A percentile compares a stretch with the other conserved stretches of the same genome.
These are phyloP conservation scores for Gastrolobium villosum DNA, from an alignment of 306 rosid genomes.

Conservation along the genomic window DNA sequence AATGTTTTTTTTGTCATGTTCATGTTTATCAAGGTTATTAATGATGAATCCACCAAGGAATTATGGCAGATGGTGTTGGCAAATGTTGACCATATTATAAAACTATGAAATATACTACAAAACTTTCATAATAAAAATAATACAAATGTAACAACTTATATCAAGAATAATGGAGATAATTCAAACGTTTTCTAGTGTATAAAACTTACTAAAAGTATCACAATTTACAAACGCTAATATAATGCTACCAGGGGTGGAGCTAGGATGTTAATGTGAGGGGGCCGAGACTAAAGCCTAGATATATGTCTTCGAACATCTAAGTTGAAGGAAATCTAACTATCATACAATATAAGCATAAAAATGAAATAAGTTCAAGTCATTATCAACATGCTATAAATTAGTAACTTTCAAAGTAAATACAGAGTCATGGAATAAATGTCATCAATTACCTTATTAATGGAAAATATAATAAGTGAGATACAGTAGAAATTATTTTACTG, in stretches of 20 bases:
- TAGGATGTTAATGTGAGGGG: background rate
- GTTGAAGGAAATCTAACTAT: background rate
- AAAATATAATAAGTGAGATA: background rate
- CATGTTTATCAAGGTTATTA: constrained; percentile 24
- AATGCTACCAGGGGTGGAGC: background rate
- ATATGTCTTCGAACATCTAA: constrained; percentile 12
- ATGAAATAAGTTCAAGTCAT: background rate
- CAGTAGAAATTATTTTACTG: background rate
- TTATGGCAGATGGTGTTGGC: constrained; percentile 21
- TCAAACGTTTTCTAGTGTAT: constrained; percentile 13
- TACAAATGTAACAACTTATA: background rate
- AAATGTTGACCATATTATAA: background rate
- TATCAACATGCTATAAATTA: background rate
- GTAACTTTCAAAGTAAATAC: background rate
- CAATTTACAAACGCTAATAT: constrained; percentile 3
- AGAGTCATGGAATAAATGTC: background rate
- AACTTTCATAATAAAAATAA: background rate
- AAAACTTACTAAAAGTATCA: background rate
- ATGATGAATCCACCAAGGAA: background rate
- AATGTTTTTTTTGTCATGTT: constrained; percentile 27
- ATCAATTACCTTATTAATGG: background rate
- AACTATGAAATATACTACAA: background rate
- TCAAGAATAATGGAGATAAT: constrained; percentile 7
- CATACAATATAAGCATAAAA: background rate
- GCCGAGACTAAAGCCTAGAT: background rate